Conservation (phyloP, 352 stramenopile species). For the Aphanomyces invadans region DNA sequence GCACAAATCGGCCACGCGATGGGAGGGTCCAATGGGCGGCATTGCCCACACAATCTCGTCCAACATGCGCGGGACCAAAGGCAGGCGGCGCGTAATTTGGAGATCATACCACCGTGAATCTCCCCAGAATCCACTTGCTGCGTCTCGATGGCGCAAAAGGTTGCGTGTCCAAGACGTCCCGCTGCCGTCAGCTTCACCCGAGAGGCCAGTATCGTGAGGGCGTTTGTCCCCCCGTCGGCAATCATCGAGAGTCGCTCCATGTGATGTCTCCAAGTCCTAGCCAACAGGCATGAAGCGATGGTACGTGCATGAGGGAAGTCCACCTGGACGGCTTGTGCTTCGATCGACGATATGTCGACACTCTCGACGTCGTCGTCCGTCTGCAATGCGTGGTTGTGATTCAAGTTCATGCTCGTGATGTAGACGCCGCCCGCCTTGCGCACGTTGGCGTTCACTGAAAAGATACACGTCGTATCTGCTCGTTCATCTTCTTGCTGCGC, state of each 20-base stretch:
- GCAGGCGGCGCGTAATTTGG: conserved; percentile 48
- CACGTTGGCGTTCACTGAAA: conserved; percentile 3
- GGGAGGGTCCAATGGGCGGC: conserved; percentile 42
- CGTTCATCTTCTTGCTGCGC: background rate
- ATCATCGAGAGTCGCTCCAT: background rate
- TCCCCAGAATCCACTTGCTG: conserved; percentile 52
- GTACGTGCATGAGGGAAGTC: no score
- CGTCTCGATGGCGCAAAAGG: background rate
- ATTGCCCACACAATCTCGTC: conserved; percentile 50
- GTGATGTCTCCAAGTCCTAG: background rate
- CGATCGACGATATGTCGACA: background rate
- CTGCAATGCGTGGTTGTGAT: conserved; percentile 3
- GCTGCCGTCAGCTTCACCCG: background rate
- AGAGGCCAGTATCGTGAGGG: background rate
- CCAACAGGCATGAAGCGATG: no score
- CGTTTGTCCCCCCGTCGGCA: background rate
- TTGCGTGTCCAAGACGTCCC: background rate
- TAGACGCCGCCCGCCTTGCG: background rate
- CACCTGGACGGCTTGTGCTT: background rate
- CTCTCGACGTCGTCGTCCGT: background rate
- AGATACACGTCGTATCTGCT: background rate
- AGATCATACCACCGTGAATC: conserved; percentile 75
- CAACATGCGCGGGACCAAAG: conserved; percentile 51
- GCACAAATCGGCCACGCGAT: conserved; percentile 56
- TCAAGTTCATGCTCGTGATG: conserved; percentile 13